Percentiles rank a stretch among this genome's conserved stretches.
phyloP scores from a whole-genome alignment of 2,329 filamentous ascomycete genomes.

The Cladosporium sp. region DNA sequence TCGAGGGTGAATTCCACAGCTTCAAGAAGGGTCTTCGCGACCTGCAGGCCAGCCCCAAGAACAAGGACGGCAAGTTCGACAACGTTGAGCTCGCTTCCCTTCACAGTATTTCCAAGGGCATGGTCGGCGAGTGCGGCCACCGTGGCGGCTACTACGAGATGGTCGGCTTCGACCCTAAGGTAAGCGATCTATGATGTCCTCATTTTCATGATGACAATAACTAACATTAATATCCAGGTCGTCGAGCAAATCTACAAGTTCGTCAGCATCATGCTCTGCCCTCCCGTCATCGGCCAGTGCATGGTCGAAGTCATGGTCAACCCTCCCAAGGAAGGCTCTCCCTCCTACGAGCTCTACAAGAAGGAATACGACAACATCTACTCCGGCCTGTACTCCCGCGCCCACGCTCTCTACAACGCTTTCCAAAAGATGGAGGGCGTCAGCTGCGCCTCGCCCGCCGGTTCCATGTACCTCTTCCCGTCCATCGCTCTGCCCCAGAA shows the following conservation, averaged over 20 bases:
- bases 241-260: conserved; percentile 98
- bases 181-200: conserved; percentile 23
- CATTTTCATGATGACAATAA: neutral
- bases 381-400: conserved; percentile 74
- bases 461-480: conserved; percentile 98
- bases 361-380: conserved; percentile 84
- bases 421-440: conserved; percentile 97
- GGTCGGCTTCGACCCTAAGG: conserved; percentile 71
- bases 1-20: conserved; percentile 88
- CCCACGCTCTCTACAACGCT: conserved; percentile 81
- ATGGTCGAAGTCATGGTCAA: conserved; percentile 98
- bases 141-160: conserved; percentile 98
- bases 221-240: conserved; percentile 60
- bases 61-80: conserved; percentile 75
- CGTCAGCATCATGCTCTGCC: conserved; percentile 93
- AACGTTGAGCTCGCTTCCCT: conserved; percentile 85
- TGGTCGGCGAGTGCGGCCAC: conserved; percentile 98
- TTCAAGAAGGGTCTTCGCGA: conserved; percentile 88
- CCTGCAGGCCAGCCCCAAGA: conserved; percentile 67
- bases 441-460: conserved; percentile 84
- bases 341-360: conserved; percentile 80
- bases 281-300: conserved; percentile 93
- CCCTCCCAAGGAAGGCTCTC: conserved; percentile 80
- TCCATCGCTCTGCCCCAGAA: conserved; percentile 79
- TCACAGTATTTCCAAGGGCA: conserved; percentile 94